These are phyloP conservation scores for Pseudoneurospora amorphoporcata DNA, from an alignment of 495 filamentous ascomycete genomes.

Conservation along the genomic window DNA sequence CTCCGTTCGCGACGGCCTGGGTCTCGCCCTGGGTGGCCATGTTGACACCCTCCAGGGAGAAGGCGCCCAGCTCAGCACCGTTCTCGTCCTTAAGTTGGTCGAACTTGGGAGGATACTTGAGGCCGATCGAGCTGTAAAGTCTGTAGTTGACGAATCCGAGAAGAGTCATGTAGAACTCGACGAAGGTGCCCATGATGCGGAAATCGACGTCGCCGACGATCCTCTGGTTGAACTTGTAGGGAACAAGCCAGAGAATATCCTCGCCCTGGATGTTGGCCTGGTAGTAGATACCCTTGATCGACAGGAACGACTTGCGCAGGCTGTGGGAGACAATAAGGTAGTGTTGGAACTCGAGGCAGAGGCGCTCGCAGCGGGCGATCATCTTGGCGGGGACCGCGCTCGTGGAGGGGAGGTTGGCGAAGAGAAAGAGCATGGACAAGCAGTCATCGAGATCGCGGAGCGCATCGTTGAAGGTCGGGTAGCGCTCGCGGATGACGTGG, in stretches of 20 bases:
- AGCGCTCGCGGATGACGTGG: conserved; percentile 94
- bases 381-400: conserved; percentile 82
- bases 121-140: conserved; percentile 78
- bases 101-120: conserved; percentile 93
- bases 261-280: conserved; percentile 98
- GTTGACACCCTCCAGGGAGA: conserved; percentile 67
- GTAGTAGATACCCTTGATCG: conserved; percentile 99
- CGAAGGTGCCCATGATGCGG: conserved; percentile 97
- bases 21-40: conserved; percentile 37
- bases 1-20: conserved; percentile 45
- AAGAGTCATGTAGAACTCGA: conserved; percentile 96
- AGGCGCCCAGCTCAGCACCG: conserved; percentile 84
- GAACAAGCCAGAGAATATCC: conserved; percentile 93
- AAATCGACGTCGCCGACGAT: conserved; percentile 92
- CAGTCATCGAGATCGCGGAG: conserved; percentile 93
- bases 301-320: conserved; percentile 89
- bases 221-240: conserved; percentile 91
- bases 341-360: conserved; percentile 92
- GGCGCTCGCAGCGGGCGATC: conserved; percentile 79
- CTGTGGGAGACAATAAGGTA: conserved; percentile 87
- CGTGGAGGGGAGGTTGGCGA: conserved; percentile 89
- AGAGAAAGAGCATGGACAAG: conserved; percentile 91
- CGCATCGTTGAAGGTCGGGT: conserved; percentile 93
- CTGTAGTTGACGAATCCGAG: conserved; percentile 92
- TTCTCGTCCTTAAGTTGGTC: conserved; percentile 76